Conservation (phyloP, 805 yeast species). For the Yamadazyma ubonensis region DNA sequence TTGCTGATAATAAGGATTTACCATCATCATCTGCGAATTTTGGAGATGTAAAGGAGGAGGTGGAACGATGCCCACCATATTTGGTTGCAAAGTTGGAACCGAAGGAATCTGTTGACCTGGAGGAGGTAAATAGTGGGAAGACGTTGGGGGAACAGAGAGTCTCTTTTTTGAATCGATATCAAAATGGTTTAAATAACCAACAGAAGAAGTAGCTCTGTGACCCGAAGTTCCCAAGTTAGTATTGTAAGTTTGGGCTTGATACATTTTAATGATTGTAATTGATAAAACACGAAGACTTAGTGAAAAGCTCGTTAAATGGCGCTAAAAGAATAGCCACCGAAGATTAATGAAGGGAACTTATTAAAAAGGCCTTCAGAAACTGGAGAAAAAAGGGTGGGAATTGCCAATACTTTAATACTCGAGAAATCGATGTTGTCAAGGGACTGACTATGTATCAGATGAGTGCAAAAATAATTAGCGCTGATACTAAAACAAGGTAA, state of each 20-base stretch:
- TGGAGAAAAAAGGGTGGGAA: neutral
- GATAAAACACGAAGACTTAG: constrained; percentile 31
- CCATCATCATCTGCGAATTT: constrained; percentile 2
- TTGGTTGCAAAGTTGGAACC: constrained; percentile 13
- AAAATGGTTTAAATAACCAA: constrained; percentile 19
- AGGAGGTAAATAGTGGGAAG: constrained; percentile 19
- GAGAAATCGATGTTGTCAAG: neutral
- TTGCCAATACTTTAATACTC: neutral
- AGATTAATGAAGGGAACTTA: constrained; percentile 3
- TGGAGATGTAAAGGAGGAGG: constrained; percentile 13
- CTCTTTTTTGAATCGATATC: constrained; percentile 4
- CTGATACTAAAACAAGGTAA: neutral
- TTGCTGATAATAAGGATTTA: neutral
- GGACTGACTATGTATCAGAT: neutral
- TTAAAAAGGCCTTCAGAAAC: constrained; percentile 2
- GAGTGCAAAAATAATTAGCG: neutral
- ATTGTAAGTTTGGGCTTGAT: constrained; percentile 7
- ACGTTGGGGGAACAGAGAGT: constrained; percentile 12
- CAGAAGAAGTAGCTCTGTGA: constrained; percentile 34
- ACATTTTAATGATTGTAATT: constrained; percentile 2
- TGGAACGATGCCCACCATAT: constrained; percentile 18
- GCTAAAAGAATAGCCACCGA: neutral
- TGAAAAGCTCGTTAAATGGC: constrained; percentile 35
- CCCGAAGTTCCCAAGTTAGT: constrained; percentile 36
- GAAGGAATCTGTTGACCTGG: neutral